Conservation (phyloP, 2,329 filamentous ascomycete species). For the Colletotrichum magnum region DNA sequence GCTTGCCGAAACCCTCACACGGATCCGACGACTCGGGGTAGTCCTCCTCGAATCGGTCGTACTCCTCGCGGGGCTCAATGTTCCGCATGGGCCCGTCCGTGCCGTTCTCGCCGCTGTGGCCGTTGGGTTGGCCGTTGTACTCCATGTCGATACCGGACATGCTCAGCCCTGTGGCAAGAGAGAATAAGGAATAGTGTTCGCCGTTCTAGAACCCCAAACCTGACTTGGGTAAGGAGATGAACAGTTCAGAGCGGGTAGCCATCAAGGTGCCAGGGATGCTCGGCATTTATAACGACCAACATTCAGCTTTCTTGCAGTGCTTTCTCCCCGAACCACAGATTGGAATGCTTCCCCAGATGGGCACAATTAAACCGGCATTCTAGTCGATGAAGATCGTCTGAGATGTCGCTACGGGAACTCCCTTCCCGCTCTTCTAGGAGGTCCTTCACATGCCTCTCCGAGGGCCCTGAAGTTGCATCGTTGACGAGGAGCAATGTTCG, state of each 20-base stretch:
- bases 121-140: slow-evolving; percentile 23
- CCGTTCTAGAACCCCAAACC: slow-evolving; percentile 1
- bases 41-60: background rate
- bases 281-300: slow-evolving; percentile 4
- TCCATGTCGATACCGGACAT: background rate
- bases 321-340: background rate
- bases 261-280: background rate
- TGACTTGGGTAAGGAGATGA: background rate
- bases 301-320: background rate
- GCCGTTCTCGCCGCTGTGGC: background rate
- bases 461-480: no score
- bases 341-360: background rate
- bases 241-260: background rate
- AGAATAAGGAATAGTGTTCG: no score
- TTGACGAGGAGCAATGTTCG: background rate
- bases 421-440: background rate
- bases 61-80: background rate
- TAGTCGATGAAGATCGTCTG: background rate
- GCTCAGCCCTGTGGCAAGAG: background rate
- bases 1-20: background rate
- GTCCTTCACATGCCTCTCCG: slow-evolving; percentile 9
- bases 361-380: slow-evolving; percentile 1
- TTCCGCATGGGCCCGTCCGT: background rate
- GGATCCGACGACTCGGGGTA: slow-evolving; percentile 1
- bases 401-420: slow-evolving; percentile 7